Base-by-base conservation (phyloP, 2,329 filamentous ascomycete species). In the Chaetomium strumarium region DNA sequence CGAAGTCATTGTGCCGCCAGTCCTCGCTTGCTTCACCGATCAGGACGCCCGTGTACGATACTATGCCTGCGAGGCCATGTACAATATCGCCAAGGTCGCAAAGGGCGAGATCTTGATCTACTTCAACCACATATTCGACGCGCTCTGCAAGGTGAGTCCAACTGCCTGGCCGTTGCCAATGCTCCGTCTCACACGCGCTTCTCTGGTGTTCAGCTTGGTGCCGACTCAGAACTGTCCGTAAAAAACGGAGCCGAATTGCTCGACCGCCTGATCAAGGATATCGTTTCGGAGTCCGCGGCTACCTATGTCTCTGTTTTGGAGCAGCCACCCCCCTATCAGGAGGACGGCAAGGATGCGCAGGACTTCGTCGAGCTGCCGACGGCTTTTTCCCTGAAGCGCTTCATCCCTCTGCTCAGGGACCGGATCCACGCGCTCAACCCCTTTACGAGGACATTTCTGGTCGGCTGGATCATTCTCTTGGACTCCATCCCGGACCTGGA, bases 41-140 rank as follows among this genome's bases (percentile, higher is more conserved):
- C 93, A 97, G 74, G 93, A 99, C 85, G 91, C 93, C 29, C 83
- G 93, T 53, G 93, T 97, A 31, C 83, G 93, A 59, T 99, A 99
- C 70, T 99, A 99, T 72, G 93, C 93, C 20, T 99, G 93, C 72
- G 93, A 99, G 75, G 95, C 91, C 70, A 99, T 99, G 93, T 99
- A 99, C 74, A 99, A 99, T 71, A 99, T 99, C 66, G 91, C 93
- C 66, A 99, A 99, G 73, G 93, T 99, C 44, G 93, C 92, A 55
- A 99, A 99, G 72, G 93, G 95, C 36, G 93, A 99, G 71, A 93
- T 99, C 17, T 72, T 99, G 59, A 81, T 95, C 38, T 99, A 96
- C 75, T 99, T 99, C 72, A 99, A 99, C 71, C 88, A 95, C 64
- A 93, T 99, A 58, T 99, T 99, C 66, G 93, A 99, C 73, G 90